Conservation (phyloP, 192 early-diverging fungal genomes). For the Backusella macrospora region DNA sequence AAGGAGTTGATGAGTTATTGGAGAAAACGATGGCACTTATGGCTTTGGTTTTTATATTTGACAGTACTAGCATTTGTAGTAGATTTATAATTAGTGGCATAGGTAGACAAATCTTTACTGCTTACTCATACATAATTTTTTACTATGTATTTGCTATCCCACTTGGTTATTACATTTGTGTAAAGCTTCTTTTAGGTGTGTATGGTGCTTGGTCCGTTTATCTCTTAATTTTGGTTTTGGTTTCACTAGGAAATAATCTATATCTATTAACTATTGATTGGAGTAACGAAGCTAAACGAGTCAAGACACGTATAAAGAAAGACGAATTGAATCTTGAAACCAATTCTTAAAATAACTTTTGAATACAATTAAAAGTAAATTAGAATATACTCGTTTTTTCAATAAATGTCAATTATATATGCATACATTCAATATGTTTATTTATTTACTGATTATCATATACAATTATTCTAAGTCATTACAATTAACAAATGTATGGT, state of each 20-base stretch:
- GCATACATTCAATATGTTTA: too few species aligned
- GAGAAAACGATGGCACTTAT: conserved; percentile 53
- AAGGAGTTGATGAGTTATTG: conserved; percentile 44
- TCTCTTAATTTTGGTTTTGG: conserved; percentile 41
- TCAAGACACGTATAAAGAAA: conserved; percentile 9
- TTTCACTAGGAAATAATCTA: neutral
- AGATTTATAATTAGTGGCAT: conserved; percentile 74
- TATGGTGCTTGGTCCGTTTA: conserved; percentile 65
- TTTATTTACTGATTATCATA: too few species aligned
- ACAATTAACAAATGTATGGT: too few species aligned
- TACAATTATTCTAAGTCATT: too few species aligned
- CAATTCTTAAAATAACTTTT: neutral
- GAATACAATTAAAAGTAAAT: neutral
- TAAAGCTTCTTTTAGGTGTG: conserved; percentile 55
- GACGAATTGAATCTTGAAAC: conserved; percentile 20
- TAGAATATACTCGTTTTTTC: neutral
- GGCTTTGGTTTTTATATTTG: conserved; percentile 60
- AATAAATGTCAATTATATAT: too few species aligned
- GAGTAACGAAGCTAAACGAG: conserved; percentile 21
- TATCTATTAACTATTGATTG: conserved; percentile 28
- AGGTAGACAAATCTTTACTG: conserved; percentile 72
- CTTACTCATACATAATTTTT: conserved; percentile 49
- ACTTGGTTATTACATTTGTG: conserved; percentile 55
- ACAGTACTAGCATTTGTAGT: conserved; percentile 58
- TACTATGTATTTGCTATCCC: conserved; percentile 75